Evolutionary conservation across 164 flowering plant species (phyloP).

Genomic region (Magnolia changhungtana): DNA sequence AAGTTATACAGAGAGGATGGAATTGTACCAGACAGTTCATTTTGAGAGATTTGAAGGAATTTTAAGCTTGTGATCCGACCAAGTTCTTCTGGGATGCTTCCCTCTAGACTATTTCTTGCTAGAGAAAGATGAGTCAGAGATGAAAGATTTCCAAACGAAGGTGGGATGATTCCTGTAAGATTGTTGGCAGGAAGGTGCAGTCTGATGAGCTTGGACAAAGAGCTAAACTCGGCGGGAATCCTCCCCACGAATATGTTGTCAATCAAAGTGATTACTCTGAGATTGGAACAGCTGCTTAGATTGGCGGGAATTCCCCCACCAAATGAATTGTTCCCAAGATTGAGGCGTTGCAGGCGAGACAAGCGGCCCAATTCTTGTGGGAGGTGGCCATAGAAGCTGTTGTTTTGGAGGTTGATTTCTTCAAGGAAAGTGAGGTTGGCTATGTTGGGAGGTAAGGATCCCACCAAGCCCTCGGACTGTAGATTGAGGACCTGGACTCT

Average conservation of each 20-base stretch:
- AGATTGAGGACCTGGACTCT: constrained; percentile 33
- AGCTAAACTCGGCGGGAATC: constrained; percentile 29
- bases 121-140: constrained; percentile 22
- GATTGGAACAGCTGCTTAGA: constrained; percentile 20
- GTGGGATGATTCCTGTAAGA: constrained; percentile 37
- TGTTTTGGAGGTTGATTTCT: constrained; percentile 32
- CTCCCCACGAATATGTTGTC: constrained; percentile 32
- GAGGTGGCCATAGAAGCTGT: constrained; percentile 30
- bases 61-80: constrained; percentile 23
- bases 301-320: constrained; percentile 31
- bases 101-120: constrained; percentile 25
- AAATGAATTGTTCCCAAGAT: constrained; percentile 30
- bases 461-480: constrained; percentile 17
- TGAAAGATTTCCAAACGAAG: constrained; percentile 33
- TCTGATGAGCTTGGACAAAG: constrained; percentile 25
- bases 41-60: constrained; percentile 29
- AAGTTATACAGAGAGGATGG: constrained; percentile 22
- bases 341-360: constrained; percentile 25
- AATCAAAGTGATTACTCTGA: constrained; percentile 20
- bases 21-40: constrained; percentile 37
- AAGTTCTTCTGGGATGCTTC: constrained; percentile 32
- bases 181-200: constrained; percentile 27
- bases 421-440: constrained; percentile 44
- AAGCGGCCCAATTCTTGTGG: constrained; percentile 33
- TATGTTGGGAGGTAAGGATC: constrained; percentile 34